Evolutionary conservation across 768 basidiomycete genomes (phyloP), one percentile per base, ranked within the genome.

Genomic region (Mycena kentingensis): DNA sequence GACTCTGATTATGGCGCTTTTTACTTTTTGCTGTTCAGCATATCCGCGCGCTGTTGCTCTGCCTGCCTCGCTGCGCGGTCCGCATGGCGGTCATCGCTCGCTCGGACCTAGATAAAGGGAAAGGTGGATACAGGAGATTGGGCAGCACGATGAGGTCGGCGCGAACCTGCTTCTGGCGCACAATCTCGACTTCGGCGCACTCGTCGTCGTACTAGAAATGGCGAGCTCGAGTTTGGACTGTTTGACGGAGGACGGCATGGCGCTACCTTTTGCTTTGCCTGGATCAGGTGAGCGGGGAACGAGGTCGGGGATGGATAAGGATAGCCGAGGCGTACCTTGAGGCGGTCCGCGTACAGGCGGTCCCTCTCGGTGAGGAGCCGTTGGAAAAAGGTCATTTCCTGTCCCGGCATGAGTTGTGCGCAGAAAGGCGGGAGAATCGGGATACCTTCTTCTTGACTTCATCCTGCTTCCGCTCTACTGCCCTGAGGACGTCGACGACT

Each of bases 141-240:
- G 44, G 43, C 31, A 49, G 45, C 24, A 61, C 16, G 52, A 46
- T 57, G 63, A 64, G 38, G 64, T 37, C n/a, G n/a, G n/a, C n/a
- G n/a, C n/a, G n/a, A 29, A 80, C 90, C 81, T 92, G 90, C 69
- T 91, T 93, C 74, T 90, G 88, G 43, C 87, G 84, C 61, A 82
- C 79, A 19, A 76, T 67, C 61, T 89, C 88, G 19, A 88, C 80
- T 65, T 91, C 89, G 15, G 64, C 63, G 65, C 91, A 93, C 59
- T 90, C 84, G 25, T 84, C 85, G 59, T 92, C 87, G 62, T 93
- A 93, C 90, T 93, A 56, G 37, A 39, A 36, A 18, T 55, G 48
- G 19, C 28, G 47, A n/a, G n/a, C n/a, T n/a, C n/a, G n/a, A 60
- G 43, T 63, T 44, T 58, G 27, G 24, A 31, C 24, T 46, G 42